A percentile compares a stretch with the other conserved stretches of the same genome.
These are phyloP conservation scores for Diospyros kaki DNA, from an alignment of 148 eudicot species.

Conservation along the genomic window DNA sequence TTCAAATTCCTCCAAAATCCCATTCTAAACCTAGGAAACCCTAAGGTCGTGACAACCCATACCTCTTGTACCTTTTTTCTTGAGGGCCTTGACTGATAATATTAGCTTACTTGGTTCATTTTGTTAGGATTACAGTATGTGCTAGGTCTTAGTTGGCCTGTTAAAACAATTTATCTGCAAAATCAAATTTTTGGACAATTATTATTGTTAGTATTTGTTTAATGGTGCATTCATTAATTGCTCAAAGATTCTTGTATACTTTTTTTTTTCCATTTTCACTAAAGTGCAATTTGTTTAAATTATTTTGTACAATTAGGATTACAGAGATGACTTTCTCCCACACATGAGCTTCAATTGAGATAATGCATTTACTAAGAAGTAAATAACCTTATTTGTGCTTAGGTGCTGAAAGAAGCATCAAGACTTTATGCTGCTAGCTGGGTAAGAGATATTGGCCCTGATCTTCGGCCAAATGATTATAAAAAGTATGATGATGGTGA, in stretches of 20 bases:
- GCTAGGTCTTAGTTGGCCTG: not conserved
- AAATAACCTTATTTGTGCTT: not conserved
- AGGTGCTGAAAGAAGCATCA: slow-evolving; percentile 79
- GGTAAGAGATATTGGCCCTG: slow-evolving; percentile 97
- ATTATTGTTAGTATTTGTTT: not conserved
- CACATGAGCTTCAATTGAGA: not conserved
- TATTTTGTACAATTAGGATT: not conserved
- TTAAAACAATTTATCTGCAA: not conserved
- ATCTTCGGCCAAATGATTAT: slow-evolving; percentile 71
- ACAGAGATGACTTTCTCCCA: not conserved
- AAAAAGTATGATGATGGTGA: slow-evolving; percentile 40
- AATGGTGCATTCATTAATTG: not conserved
- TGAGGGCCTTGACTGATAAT: not conserved
- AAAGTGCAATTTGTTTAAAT: not conserved
- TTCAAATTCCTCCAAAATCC: too few relatives aligned
- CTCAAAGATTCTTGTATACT: not conserved
- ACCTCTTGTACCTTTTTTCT: not conserved
- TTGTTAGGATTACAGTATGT: not conserved
- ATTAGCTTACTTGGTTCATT: not conserved
- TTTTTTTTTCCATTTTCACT: not conserved
- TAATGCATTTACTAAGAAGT: not conserved
- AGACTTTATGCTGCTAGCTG: slow-evolving; percentile 83
- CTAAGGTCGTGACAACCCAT: not conserved
- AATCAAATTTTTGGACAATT: not conserved
- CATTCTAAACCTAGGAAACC: too few relatives aligned